Evolutionary conservation across 352 stramenopile species (phyloP).

Genomic region (Phytophthora sojae): DNA sequence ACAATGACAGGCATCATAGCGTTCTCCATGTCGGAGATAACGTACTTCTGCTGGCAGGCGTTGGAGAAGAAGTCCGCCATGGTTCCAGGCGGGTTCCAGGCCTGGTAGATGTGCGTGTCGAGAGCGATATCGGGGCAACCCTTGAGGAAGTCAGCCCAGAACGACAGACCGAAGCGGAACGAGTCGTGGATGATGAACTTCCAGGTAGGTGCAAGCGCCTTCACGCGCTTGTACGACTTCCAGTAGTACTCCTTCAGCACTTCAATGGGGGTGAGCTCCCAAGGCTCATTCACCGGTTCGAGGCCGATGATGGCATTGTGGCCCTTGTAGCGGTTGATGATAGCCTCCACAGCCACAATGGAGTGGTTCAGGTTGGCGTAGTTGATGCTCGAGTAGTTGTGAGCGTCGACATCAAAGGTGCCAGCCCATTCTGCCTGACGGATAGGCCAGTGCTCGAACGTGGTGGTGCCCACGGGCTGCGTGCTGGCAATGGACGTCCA

Average conservation of each 20-base stretch:
- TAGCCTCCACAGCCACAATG: constrained; percentile 87
- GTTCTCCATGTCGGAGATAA: constrained; percentile 92
- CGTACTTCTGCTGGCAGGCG: constrained; percentile 91
- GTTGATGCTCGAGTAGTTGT: constrained; percentile 94
- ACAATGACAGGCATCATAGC: constrained; percentile 95
- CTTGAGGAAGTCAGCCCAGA: constrained; percentile 81
- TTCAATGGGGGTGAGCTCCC: constrained; percentile 94
- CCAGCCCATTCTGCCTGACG: constrained; percentile 93
- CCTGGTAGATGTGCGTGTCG: constrained; percentile 98
- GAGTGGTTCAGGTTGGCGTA: constrained; percentile 93
- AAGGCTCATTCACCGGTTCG: constrained; percentile 96
- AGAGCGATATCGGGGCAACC: constrained; percentile 94
- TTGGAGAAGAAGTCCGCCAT: constrained; percentile 92
- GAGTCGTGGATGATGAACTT: constrained; percentile 98
- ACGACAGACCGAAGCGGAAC: constrained; percentile 91
- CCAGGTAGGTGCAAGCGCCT: constrained; percentile 92
- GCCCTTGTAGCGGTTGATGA: constrained; percentile 91
- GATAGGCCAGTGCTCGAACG: constrained; percentile 95
- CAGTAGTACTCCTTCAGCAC: constrained; percentile 97
- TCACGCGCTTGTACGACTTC: constrained; percentile 96
- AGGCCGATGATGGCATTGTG: constrained; percentile 93
- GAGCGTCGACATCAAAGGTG: constrained; percentile 86
- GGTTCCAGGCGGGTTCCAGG: constrained; percentile 79
- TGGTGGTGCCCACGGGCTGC: constrained; percentile 85
- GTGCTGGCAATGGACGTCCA: constrained; percentile 91